A percentile compares a stretch with the other conserved stretches of the same genome.
These are phyloP conservation scores for Graphilbum sp. DNA, from an alignment of 2,329 filamentous ascomycete species.

Conservation along the genomic window DNA sequence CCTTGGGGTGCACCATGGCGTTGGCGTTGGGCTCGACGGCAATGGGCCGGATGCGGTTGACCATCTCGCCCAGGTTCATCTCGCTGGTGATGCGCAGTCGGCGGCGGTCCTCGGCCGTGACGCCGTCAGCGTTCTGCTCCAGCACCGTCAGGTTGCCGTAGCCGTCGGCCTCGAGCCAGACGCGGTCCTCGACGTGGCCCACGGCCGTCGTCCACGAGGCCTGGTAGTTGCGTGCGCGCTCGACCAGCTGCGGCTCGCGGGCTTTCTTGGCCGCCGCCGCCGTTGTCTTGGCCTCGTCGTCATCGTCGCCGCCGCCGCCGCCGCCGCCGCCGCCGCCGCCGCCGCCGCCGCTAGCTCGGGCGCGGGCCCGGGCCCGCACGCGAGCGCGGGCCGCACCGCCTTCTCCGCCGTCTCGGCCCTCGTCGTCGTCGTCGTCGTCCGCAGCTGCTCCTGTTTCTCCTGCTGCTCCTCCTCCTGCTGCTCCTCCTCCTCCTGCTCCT, in stretches of 20 bases:
- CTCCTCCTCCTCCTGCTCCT: no score
- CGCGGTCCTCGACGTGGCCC: slow-evolving; percentile 50
- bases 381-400: slow-evolving; percentile 16
- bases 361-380: no score
- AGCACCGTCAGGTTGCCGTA: slow-evolving; percentile 78
- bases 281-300: slow-evolving; percentile 16
- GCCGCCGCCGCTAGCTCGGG: neutral
- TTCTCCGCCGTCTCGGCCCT: neutral
- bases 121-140: slow-evolving; percentile 49
- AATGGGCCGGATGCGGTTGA: slow-evolving; percentile 71
- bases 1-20: slow-evolving; percentile 59
- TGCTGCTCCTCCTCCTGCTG: no score
- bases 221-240: slow-evolving; percentile 67
- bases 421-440: slow-evolving; percentile 17
- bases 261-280: neutral
- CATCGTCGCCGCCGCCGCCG: neutral
- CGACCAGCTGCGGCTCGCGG: slow-evolving; percentile 41
- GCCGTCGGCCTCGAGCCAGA: slow-evolving; percentile 70
- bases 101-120: slow-evolving; percentile 56
- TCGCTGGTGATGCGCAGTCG: slow-evolving; percentile 62
- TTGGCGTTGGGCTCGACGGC: slow-evolving; percentile 46
- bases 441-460: slow-evolving; percentile 15
- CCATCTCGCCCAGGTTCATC: slow-evolving; percentile 78
- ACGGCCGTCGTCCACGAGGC: slow-evolving; percentile 71
- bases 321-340: neutral